Evolutionary conservation across 1,139 yeast genomes (phyloP).

Genomic region (Sugiyamaella pinicola): DNA sequence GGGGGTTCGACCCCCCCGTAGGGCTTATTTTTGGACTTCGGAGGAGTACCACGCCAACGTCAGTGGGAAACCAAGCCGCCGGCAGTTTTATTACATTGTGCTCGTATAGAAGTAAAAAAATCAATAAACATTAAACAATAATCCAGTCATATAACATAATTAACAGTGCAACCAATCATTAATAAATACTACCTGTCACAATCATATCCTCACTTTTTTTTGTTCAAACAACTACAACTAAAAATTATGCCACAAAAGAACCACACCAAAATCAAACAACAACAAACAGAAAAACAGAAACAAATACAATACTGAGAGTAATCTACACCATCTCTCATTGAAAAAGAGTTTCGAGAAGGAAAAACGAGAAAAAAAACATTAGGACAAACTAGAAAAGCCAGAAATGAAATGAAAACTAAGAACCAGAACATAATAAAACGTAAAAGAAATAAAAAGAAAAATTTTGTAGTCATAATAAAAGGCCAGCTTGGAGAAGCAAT

Average conservation of each 20-base stretch:
- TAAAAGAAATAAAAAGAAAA: background rate
- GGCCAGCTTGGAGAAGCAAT: background rate
- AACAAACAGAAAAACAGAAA: background rate
- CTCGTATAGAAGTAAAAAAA: background rate
- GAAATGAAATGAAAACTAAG: background rate
- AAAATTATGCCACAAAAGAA: slow-evolving; percentile 1
- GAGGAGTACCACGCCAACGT: too few species aligned
- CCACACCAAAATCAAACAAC: slow-evolving; percentile 2
- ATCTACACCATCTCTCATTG: slow-evolving; percentile 2
- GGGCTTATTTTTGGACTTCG: too few species aligned
- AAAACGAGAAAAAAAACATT: background rate
- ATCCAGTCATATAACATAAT: slow-evolving; percentile 4
- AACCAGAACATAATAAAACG: background rate
- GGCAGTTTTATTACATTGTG: background rate
- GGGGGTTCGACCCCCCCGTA: too few species aligned
- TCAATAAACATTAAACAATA: background rate
- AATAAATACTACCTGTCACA: background rate
- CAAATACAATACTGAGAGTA: slow-evolving; percentile 3
- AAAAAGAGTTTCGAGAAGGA: slow-evolving; percentile 1
- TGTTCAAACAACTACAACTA: background rate
- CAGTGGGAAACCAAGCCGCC: too few species aligned
- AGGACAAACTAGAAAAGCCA: background rate
- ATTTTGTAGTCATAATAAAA: background rate
- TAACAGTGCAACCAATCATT: too few species aligned
- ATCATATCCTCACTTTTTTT: background rate